These are phyloP conservation scores for Thozetella sp. DNA, from an alignment of 495 filamentous ascomycete genomes.

Conservation along the genomic window DNA sequence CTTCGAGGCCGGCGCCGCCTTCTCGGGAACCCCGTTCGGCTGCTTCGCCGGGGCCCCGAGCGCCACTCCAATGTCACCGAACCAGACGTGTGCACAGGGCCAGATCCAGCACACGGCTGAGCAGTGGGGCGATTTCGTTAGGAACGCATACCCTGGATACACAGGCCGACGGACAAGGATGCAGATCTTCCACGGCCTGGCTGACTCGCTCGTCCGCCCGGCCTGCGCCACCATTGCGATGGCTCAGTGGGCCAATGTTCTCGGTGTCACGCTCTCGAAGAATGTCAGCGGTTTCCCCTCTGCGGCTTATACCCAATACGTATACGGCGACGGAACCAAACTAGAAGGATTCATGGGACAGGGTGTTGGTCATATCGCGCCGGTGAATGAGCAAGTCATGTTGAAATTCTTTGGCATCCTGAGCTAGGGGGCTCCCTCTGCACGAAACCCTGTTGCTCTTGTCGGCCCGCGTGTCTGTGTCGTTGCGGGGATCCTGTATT, in stretches of 20 bases:
- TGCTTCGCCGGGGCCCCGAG: slow-evolving; percentile 43
- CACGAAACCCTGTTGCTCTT: too few species aligned
- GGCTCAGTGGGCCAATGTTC: slow-evolving; percentile 60
- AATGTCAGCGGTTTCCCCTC: slow-evolving; percentile 36
- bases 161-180: slow-evolving; percentile 52
- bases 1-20: slow-evolving; percentile 56
- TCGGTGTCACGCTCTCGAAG: slow-evolving; percentile 32
- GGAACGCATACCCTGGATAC: slow-evolving; percentile 55
- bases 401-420: slow-evolving; percentile 36
- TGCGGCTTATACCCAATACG: slow-evolving; percentile 36
- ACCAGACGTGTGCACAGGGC: slow-evolving; percentile 56
- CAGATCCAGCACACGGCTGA: slow-evolving; percentile 41
- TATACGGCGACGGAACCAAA: slow-evolving; percentile 46
- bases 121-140: slow-evolving; percentile 52
- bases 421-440: slow-evolving; percentile 25
- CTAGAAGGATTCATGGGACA: slow-evolving; percentile 46
- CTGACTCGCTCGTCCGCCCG: slow-evolving; percentile 48
- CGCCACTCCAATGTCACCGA: slow-evolving; percentile 37
- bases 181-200: slow-evolving; percentile 56
- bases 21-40: slow-evolving; percentile 53
- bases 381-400: slow-evolving; percentile 37
- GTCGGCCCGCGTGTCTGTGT: too few species aligned
- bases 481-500: too few species aligned
- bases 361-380: slow-evolving; percentile 49
- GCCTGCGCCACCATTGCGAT: slow-evolving; percentile 53